phyloP scores from a whole-genome alignment of 2,329 filamentous ascomycete genomes.

The Thermomyces lanuginosus region DNA sequence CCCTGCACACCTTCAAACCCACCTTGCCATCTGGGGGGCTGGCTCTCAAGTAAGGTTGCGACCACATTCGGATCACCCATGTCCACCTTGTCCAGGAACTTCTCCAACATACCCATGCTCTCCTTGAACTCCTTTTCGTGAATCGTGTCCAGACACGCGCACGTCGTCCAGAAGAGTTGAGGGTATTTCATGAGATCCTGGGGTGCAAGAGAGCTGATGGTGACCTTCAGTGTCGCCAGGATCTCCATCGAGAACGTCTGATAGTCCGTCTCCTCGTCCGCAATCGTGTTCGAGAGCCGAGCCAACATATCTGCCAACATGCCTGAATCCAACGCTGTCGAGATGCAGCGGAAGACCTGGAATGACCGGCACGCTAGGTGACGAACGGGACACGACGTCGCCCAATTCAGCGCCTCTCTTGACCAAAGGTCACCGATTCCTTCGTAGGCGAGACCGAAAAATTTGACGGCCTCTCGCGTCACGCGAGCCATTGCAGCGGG shows the following conservation, averaged over 20 bases:
- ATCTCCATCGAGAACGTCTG: constrained; percentile 98
- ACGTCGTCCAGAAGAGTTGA: constrained; percentile 94
- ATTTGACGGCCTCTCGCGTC: constrained; percentile 63
- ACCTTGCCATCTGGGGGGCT: constrained; percentile 77
- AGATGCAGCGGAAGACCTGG: constrained; percentile 87
- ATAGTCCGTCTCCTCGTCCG: constrained; percentile 84
- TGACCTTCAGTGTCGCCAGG: constrained; percentile 76
- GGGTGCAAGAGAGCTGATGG: constrained; percentile 69
- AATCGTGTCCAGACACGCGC: constrained; percentile 88
- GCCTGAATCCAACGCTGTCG: constrained; percentile 73
- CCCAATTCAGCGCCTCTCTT: constrained; percentile 80
- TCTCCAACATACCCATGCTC: constrained; percentile 77
- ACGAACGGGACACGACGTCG: constrained; percentile 85
- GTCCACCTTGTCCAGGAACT: constrained; percentile 69
- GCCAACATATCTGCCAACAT: constrained; percentile 98
- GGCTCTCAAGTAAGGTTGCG: constrained; percentile 55
- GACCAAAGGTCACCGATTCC: constrained; percentile 85
- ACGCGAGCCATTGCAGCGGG: constrained; percentile 76
- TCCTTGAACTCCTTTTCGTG: constrained; percentile 92
- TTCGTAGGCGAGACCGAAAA: constrained; percentile 71
- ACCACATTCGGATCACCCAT: constrained; percentile 54
- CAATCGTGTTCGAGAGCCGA: constrained; percentile 87
- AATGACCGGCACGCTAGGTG: constrained; percentile 94
- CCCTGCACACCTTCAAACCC: constrained; percentile 72
- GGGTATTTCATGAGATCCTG: constrained; percentile 75